phyloP scores from a whole-genome alignment of 345 rosid genomes.

The Citrus medica region DNA sequence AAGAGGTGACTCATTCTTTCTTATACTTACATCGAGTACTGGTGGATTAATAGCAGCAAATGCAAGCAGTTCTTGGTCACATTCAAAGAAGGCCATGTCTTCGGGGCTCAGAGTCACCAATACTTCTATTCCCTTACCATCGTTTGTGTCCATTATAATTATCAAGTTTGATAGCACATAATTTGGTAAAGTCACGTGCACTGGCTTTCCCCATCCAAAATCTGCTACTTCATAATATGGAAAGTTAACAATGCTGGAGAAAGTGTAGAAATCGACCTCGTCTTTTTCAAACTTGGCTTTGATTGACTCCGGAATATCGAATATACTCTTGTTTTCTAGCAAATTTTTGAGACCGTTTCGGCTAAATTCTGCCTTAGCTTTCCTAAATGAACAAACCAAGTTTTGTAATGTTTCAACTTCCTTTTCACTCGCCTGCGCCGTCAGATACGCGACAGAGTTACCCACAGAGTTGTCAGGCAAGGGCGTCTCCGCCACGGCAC shows the following conservation, averaged over 20 bases:
- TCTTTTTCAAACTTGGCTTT: slow-evolving; percentile 12
- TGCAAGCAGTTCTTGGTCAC: slow-evolving; percentile 15
- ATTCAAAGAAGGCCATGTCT: slow-evolving; percentile 22
- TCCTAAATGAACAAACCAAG: slow-evolving; percentile 18
- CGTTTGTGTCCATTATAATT: slow-evolving; percentile 3
- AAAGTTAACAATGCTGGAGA: slow-evolving; percentile 5
- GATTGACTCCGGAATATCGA: slow-evolving; percentile 8
- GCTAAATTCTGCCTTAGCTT: slow-evolving; percentile 23
- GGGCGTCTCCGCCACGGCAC: neutral
- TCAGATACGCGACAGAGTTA: slow-evolving; percentile 8
- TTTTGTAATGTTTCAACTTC: slow-evolving; percentile 19
- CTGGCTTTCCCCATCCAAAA: slow-evolving; percentile 42
- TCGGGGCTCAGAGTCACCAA: slow-evolving; percentile 14
- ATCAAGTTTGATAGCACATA: neutral
- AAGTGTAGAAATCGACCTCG: slow-evolving; percentile 21
- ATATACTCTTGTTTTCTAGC: slow-evolving; percentile 2
- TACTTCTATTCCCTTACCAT: slow-evolving; percentile 19
- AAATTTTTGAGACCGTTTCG: neutral
- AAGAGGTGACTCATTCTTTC: neutral
- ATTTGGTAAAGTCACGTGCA: slow-evolving; percentile 24
- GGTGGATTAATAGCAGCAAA: slow-evolving; percentile 15
- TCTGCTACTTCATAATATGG: slow-evolving; percentile 24
- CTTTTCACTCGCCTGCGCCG: slow-evolving; percentile 22
- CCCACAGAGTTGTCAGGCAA: slow-evolving; percentile 3
- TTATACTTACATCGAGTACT: neutral